phyloP scores from a whole-genome alignment of 768 basidiomycete genomes.

The Trichaptum fuscoviolaceum region DNA sequence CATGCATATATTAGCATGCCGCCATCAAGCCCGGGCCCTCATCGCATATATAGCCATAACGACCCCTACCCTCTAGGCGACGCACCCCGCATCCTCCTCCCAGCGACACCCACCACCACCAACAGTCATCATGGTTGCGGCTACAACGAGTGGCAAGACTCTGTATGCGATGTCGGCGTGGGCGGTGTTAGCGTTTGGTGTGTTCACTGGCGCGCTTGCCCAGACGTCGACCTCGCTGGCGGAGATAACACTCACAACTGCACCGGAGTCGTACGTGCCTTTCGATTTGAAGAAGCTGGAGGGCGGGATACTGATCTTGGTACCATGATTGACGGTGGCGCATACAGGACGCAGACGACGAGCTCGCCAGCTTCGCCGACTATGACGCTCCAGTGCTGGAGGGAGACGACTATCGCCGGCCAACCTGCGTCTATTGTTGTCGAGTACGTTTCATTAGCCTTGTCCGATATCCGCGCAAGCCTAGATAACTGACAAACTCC shows the following conservation, averaged over 20 bases:
- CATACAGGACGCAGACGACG: background rate
- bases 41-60: background rate
- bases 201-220: background rate
- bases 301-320: background rate
- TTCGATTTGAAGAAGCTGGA: background rate
- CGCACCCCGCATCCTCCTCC: background rate
- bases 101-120: background rate
- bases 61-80: background rate
- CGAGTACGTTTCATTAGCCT: background rate
- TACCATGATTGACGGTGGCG: background rate
- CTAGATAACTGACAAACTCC: background rate
- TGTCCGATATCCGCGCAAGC: background rate
- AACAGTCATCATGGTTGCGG: background rate
- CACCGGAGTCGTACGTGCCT: background rate
- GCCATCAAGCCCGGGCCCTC: background rate
- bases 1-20: background rate
- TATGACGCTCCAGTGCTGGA: constrained; percentile 1
- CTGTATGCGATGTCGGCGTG: background rate
- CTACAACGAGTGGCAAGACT: background rate
- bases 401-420: background rate
- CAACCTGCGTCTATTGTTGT: background rate
- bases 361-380: background rate
- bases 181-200: background rate
- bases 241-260: background rate
- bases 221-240: background rate